A percentile compares a stretch with the other conserved stretches of the same genome.
phyloP scores from a whole-genome alignment of 495 filamentous ascomycete species.

The Aspergillus egyptiacus region DNA sequence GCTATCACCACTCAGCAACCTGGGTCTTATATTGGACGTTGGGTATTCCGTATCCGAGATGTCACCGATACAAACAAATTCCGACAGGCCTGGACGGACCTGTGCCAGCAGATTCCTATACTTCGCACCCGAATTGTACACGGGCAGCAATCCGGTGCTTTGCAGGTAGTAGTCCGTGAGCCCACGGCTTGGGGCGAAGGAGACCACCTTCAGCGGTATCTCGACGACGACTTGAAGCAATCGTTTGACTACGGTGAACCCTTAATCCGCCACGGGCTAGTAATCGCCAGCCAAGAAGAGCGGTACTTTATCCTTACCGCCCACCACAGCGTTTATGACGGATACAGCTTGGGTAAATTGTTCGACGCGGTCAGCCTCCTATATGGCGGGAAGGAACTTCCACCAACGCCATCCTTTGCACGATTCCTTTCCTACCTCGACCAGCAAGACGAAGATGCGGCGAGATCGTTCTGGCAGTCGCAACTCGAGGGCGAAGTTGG shows the following conservation, averaged over 20 bases:
- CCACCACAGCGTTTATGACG: constrained; percentile 59
- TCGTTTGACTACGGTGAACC: constrained; percentile 5
- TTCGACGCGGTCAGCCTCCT: not conserved
- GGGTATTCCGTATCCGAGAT: constrained; percentile 25
- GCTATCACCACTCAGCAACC: constrained; percentile 39
- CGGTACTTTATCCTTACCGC: constrained; percentile 46
- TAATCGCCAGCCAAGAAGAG: constrained; percentile 5
- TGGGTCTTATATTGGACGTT: constrained; percentile 25
- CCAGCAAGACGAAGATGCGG: constrained; percentile 9
- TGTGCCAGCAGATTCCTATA: constrained; percentile 25
- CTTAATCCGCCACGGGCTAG: constrained; percentile 32
- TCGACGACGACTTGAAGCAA: not conserved
- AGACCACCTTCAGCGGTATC: constrained; percentile 10
- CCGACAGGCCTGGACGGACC: constrained; percentile 36
- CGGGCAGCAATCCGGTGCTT: constrained; percentile 15
- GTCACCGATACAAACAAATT: constrained; percentile 30
- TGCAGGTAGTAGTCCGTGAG: constrained; percentile 41
- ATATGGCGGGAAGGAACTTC: not conserved
- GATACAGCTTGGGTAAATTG: constrained; percentile 43
- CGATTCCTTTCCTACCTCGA: constrained; percentile 20
- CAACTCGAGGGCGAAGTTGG: constrained; percentile 8
- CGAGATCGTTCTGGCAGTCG: constrained; percentile 3
- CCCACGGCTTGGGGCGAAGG: constrained; percentile 26
- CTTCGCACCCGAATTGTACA: constrained; percentile 35
- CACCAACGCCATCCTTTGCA: constrained; percentile 10